These are phyloP conservation scores for Skeletonema menzelii DNA, from an alignment of 108 stramenopile genomes.

Conservation along the genomic window DNA sequence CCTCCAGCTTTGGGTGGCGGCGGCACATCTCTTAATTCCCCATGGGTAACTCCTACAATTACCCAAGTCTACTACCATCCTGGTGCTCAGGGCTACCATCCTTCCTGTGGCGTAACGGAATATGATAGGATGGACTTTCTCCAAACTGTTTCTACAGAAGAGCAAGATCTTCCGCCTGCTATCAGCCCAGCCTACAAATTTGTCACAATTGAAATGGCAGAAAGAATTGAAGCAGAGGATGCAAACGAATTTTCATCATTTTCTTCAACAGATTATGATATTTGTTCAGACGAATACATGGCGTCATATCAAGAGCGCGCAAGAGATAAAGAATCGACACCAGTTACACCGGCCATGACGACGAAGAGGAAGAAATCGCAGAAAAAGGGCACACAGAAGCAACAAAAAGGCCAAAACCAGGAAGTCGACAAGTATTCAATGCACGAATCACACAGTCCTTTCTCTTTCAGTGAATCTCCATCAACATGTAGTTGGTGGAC, in stretches of 20 bases:
- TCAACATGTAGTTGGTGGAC: neutral
- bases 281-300: constrained; percentile 1
- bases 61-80: neutral
- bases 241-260: neutral
- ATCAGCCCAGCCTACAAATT: constrained; percentile 1
- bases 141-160: neutral
- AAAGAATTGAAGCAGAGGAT: neutral
- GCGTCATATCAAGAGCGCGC: neutral
- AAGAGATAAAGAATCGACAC: neutral
- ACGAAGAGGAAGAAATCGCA: neutral
- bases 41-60: neutral
- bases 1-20: neutral
- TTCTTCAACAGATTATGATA: neutral
- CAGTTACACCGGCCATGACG: neutral
- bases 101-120: neutral
- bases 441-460: neutral
- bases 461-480: neutral
- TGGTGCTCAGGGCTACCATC: neutral
- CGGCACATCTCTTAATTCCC: neutral
- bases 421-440: neutral
- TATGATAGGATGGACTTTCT: neutral
- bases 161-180: neutral
- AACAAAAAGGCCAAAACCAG: neutral
- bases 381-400: neutral
- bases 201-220: neutral